Conservation (phyloP, 495 filamentous ascomycete species). For the Daldinia decipiens region DNA sequence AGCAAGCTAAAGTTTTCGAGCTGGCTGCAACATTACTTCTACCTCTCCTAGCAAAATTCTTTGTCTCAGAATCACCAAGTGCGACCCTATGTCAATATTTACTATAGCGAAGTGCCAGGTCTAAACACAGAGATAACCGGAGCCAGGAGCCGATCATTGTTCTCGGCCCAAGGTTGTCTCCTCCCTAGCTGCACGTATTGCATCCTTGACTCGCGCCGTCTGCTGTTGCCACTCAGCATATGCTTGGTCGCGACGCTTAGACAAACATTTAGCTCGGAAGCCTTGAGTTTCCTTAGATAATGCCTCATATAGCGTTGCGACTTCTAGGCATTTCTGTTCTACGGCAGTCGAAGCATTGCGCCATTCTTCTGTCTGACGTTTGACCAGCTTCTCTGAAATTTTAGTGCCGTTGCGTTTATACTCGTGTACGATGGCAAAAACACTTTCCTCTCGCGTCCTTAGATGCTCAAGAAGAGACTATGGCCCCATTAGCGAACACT, state of each 20-base stretch:
- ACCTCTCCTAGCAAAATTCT: background rate
- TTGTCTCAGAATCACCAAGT: background rate
- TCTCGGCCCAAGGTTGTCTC: slow-evolving; percentile 9
- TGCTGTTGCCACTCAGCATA: slow-evolving; percentile 38
- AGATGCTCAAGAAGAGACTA: slow-evolving; percentile 36
- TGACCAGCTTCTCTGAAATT: slow-evolving; percentile 19
- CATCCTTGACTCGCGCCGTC: slow-evolving; percentile 10
- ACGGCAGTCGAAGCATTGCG: slow-evolving; percentile 10
- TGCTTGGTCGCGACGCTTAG: slow-evolving; percentile 28
- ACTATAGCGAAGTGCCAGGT: background rate
- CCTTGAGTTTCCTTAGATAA: slow-evolving; percentile 28
- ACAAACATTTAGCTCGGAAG: slow-evolving; percentile 25
- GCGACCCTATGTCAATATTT: background rate
- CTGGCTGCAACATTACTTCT: background rate
- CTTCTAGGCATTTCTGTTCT: slow-evolving; percentile 25
- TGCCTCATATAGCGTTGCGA: slow-evolving; percentile 26
- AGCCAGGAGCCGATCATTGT: background rate
- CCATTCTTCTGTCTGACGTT: slow-evolving; percentile 25
- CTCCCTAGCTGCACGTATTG: slow-evolving; percentile 34
- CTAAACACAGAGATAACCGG: background rate
- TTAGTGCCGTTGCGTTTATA: slow-evolving; percentile 35
- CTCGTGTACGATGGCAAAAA: slow-evolving; percentile 28
- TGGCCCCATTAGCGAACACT: background rate
- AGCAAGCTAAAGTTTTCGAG: background rate
- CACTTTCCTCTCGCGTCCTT: slow-evolving; percentile 30